Evolutionary conservation across 2,329 filamentous ascomycete genomes (phyloP).

Genomic region (Claviceps sp.): DNA sequence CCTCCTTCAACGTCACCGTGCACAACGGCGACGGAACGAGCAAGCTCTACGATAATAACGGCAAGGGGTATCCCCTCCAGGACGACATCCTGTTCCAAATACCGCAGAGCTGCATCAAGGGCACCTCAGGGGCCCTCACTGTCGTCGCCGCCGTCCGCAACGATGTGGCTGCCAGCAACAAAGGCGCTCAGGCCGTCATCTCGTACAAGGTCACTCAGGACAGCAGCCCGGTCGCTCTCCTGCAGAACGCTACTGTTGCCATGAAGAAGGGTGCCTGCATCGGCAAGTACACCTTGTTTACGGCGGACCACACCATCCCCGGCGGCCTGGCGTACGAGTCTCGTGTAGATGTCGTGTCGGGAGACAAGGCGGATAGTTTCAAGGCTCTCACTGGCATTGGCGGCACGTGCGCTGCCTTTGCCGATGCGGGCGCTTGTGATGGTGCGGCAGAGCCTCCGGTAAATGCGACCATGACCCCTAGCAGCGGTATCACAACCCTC

Average conservation of each 20-base stretch:
- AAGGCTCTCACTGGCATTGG: conserved; percentile 31
- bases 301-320: conserved; percentile 26
- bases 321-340: conserved; percentile 31
- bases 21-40: conserved; percentile 33
- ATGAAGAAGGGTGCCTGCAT: conserved; percentile 30
- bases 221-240: conserved; percentile 27
- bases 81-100: conserved; percentile 42
- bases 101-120: conserved; percentile 41
- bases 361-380: conserved; percentile 31
- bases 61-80: conserved; percentile 37
- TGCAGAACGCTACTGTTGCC: conserved; percentile 23
- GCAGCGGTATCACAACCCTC: conserved; percentile 5
- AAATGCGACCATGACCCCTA: conserved; percentile 7
- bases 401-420: conserved; percentile 29
- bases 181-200: conserved; percentile 27
- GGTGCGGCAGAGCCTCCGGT: conserved; percentile 8
- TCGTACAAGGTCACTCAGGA: conserved; percentile 29
- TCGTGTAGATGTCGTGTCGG: conserved; percentile 31
- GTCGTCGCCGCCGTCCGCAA: conserved; percentile 36
- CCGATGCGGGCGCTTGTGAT: conserved; percentile 19
- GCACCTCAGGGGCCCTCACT: conserved; percentile 27
- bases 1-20: conserved; percentile 43
- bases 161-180: conserved; percentile 23
- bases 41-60: conserved; percentile 41
- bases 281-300: conserved; percentile 36